These are phyloP conservation scores for Penicillium vulpinum DNA, from an alignment of 2,329 filamentous ascomycete species.

Conservation along the genomic window DNA sequence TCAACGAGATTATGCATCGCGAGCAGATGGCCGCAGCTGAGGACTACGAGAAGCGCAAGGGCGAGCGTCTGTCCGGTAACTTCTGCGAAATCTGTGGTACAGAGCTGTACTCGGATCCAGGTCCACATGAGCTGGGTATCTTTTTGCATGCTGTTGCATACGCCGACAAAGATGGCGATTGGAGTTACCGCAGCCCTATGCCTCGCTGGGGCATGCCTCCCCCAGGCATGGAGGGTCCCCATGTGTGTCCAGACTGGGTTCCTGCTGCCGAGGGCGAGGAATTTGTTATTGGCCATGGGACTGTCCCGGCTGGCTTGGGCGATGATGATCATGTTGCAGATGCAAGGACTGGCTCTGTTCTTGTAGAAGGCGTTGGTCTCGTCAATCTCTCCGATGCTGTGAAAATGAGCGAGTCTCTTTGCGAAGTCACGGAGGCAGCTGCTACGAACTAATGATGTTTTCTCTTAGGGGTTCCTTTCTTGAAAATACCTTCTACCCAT, in stretches of 20 bases:
- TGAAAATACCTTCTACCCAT: slow-evolving; percentile 3
- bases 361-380: slow-evolving; percentile 38
- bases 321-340: slow-evolving; percentile 21
- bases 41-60: slow-evolving; percentile 83
- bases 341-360: slow-evolving; percentile 25
- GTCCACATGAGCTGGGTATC: slow-evolving; percentile 82
- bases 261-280: slow-evolving; percentile 40
- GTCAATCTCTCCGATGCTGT: slow-evolving; percentile 32
- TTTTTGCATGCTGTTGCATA: slow-evolving; percentile 93
- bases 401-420: not conserved
- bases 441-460: slow-evolving; percentile 1
- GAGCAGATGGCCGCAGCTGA: slow-evolving; percentile 80
- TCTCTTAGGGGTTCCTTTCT: slow-evolving; percentile 1
- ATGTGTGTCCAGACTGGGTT: slow-evolving; percentile 57
- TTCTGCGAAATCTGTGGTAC: slow-evolving; percentile 80
- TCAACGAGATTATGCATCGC: slow-evolving; percentile 44
- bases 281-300: slow-evolving; percentile 40
- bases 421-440: not conserved
- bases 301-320: slow-evolving; percentile 29
- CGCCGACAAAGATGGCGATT: slow-evolving; percentile 75
- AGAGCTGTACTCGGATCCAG: slow-evolving; percentile 89
- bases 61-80: slow-evolving; percentile 89
- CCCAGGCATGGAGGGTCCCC: slow-evolving; percentile 68
- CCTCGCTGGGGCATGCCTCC: slow-evolving; percentile 87
- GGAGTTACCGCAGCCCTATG: slow-evolving; percentile 83